Evolutionary conservation across 1,139 yeast species (phyloP).

Genomic region (Yamadazyma aaseri): DNA sequence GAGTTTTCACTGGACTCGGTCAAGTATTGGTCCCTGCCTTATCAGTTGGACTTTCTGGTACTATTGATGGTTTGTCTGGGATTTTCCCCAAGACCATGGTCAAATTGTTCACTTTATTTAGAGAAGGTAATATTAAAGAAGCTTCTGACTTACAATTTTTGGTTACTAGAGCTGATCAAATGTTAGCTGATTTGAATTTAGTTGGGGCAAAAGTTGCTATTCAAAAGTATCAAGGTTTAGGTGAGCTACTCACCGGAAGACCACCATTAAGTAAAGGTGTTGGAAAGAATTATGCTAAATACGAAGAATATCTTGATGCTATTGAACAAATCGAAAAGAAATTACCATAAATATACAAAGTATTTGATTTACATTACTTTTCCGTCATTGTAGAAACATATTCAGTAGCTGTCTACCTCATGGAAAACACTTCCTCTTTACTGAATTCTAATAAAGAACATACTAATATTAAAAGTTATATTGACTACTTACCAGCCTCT

Average conservation of each 20-base stretch:
- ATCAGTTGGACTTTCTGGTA: constrained; percentile 42
- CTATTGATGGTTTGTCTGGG: constrained; percentile 47
- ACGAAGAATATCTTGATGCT: constrained; percentile 14
- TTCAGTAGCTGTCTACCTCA: no score
- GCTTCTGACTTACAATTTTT: constrained; percentile 40
- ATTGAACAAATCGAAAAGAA: constrained; percentile 14
- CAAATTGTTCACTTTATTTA: constrained; percentile 26
- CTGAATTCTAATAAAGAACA: no score
- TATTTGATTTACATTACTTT: no score
- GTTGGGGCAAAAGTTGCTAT: constrained; percentile 41
- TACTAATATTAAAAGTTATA: no score
- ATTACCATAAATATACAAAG: no score
- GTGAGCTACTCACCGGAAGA: constrained; percentile 21
- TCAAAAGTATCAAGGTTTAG: constrained; percentile 19
- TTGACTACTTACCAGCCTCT: constrained; percentile 43
- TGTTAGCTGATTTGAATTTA: constrained; percentile 41
- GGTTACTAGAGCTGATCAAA: constrained; percentile 41
- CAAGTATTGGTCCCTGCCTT: constrained; percentile 45
- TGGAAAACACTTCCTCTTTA: no score
- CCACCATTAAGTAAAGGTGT: constrained; percentile 21
- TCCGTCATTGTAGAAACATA: no score
- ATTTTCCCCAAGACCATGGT: constrained; percentile 40
- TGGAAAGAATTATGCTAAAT: constrained; percentile 12
- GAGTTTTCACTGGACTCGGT: constrained; percentile 48
- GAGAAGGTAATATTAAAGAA: constrained; percentile 32